A percentile compares a stretch with the other conserved stretches of the same genome.
These are phyloP conservation scores for Fusarium acutatum DNA, from an alignment of 2,329 filamentous ascomycete genomes.

Conservation along the genomic window DNA sequence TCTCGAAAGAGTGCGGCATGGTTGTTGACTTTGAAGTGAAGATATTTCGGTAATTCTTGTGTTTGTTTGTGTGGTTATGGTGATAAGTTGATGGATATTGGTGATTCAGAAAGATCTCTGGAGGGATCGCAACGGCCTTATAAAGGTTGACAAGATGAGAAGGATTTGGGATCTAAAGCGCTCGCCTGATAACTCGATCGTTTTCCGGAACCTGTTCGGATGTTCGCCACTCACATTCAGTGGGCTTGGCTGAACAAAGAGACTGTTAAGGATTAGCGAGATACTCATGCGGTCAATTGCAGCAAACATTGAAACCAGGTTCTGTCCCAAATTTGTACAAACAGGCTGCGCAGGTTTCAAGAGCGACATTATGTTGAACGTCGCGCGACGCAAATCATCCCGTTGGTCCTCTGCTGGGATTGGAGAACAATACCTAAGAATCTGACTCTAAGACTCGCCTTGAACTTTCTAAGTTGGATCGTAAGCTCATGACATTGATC, in stretches of 20 bases:
- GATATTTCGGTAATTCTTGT: neutral
- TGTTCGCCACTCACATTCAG: neutral
- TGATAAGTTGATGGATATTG: too few species aligned
- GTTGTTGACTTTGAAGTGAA: neutral
- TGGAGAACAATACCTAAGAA: accelerated
- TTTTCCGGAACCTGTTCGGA: neutral
- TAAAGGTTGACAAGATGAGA: neutral
- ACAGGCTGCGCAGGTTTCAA: neutral
- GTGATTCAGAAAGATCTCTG: neutral
- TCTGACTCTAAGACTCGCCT: accelerated
- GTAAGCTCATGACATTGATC: accelerated
- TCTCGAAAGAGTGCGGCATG: neutral
- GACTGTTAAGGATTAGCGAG: too few species aligned
- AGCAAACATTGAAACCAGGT: neutral
- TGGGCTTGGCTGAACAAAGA: neutral
- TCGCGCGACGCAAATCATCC: neutral
- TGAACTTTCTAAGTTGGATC: neutral
- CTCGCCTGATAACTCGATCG: too few species aligned
- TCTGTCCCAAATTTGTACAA: neutral
- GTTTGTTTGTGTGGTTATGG: neutral
- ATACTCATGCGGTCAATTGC: too few species aligned
- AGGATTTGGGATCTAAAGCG: neutral
- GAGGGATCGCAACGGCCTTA: neutral
- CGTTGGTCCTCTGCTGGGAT: accelerated
- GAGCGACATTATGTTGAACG: accelerated